Evolutionary conservation across 2,329 filamentous ascomycete genomes (phyloP).

Genomic region (Zasmidium cellare): DNA sequence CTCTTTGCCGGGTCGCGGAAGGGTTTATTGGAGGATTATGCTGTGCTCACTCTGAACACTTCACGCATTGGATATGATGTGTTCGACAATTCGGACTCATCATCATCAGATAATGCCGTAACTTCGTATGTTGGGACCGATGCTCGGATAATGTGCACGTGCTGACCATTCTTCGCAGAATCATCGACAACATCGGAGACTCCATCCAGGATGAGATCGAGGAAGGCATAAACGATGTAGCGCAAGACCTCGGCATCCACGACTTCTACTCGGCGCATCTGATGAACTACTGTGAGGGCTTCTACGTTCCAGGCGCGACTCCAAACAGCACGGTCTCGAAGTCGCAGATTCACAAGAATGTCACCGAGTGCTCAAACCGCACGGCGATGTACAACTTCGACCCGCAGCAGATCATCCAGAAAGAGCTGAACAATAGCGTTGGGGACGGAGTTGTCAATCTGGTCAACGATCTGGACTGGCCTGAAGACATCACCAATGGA

Average conservation of each 20-base stretch:
- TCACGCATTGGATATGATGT: conserved; percentile 51
- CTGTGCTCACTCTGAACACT: conserved; percentile 60
- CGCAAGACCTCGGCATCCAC: conserved; percentile 53
- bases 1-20: conserved; percentile 60
- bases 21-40: conserved; percentile 57
- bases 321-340: conserved; percentile 43
- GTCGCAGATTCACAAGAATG: conserved; percentile 49
- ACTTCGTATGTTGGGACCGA: neutral
- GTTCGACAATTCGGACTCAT: conserved; percentile 22
- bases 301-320: conserved; percentile 44
- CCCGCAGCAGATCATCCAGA: conserved; percentile 51
- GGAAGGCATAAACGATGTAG: conserved; percentile 40
- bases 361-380: conserved; percentile 56
- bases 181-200: conserved; percentile 35
- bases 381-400: conserved; percentile 60
- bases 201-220: conserved; percentile 43
- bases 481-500: conserved; percentile 55
- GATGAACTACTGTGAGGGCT: conserved; percentile 59
- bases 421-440: conserved; percentile 45
- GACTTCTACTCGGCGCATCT: conserved; percentile 64
- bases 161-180: conserved; percentile 7
- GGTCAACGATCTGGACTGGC: conserved; percentile 54
- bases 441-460: conserved; percentile 49
- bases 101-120: conserved; percentile 9
- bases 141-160: conserved; percentile 22